A percentile compares a stretch with the other conserved stretches of the same genome.
phyloP scores from a whole-genome alignment of 2,329 filamentous ascomycete genomes.

The Diplodia intermedia region DNA sequence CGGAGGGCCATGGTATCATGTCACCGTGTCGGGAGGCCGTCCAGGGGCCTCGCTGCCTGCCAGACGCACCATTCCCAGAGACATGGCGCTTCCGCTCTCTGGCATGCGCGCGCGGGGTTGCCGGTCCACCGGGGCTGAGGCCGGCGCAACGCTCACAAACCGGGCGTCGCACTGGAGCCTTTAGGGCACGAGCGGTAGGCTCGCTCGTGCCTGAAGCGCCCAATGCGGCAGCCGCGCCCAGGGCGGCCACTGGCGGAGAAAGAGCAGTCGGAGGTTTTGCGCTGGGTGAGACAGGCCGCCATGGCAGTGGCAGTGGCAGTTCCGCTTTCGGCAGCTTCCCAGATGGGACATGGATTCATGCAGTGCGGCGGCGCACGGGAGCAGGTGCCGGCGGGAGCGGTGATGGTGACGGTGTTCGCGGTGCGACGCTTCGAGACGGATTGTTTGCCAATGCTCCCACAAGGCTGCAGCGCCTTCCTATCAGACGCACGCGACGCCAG shows the following conservation, averaged over 20 bases:
- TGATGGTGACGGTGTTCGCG: background rate
- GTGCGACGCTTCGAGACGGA: constrained; percentile 29
- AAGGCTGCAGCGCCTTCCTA: constrained; percentile 29
- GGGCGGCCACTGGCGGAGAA: background rate
- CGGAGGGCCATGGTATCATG: background rate
- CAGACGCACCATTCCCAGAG: constrained; percentile 10
- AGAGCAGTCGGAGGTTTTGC: background rate
- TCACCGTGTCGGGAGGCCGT: background rate
- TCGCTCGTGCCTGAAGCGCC: background rate
- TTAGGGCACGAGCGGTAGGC: too few relatives aligned
- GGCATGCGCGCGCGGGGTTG: constrained; percentile 16
- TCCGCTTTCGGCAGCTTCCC: constrained; percentile 19
- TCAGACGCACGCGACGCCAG: constrained; percentile 18
- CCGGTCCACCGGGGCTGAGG: background rate
- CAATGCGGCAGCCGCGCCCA: background rate
- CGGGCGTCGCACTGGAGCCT: background rate
- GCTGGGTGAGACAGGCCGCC: constrained; percentile 15
- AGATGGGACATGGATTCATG: constrained; percentile 10
- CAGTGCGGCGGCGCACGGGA: background rate
- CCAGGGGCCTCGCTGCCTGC: constrained; percentile 4
- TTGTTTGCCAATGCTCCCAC: constrained; percentile 25
- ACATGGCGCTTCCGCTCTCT: constrained; percentile 12
- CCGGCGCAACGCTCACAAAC: constrained; percentile 5
- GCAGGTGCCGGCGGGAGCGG: background rate
- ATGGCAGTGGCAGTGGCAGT: background rate